Conservation (phyloP, 805 yeast species). For the Ogataea naganishii region DNA sequence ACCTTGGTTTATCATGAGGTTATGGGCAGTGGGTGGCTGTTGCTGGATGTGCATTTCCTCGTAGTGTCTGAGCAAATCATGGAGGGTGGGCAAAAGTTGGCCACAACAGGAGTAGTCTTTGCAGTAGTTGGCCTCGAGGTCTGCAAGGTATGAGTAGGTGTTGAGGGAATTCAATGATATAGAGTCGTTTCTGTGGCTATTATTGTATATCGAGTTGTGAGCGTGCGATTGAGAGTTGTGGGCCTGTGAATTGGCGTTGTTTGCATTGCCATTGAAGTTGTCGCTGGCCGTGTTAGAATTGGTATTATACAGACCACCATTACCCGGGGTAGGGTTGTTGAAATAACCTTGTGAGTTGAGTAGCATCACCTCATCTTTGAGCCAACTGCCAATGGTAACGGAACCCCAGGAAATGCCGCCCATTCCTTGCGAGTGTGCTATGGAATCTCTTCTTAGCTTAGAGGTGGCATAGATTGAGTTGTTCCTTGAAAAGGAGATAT, state of each 20-base stretch:
- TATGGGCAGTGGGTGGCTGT: slow-evolving; percentile 29
- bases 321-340: slow-evolving; percentile 2
- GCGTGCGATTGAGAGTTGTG: no score
- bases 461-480: slow-evolving; percentile 31
- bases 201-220: no score
- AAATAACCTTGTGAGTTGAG: slow-evolving; percentile 15
- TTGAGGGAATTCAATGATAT: slow-evolving; percentile 37
- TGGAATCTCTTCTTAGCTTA: slow-evolving; percentile 76
- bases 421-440: slow-evolving; percentile 96
- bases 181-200: slow-evolving; percentile 8
- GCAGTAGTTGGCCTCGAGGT: slow-evolving; percentile 91
- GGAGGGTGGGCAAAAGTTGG: slow-evolving; percentile 81
- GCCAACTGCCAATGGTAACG: slow-evolving; percentile 90
- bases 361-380: slow-evolving; percentile 85
- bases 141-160: slow-evolving; percentile 75
- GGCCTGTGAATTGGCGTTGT: slow-evolving; percentile 9
- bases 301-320: slow-evolving; percentile 4
- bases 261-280: slow-evolving; percentile 6
- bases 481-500: slow-evolving; percentile 26
- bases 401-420: slow-evolving; percentile 99
- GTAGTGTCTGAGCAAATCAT: slow-evolving; percentile 87
- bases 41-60: slow-evolving; percentile 87
- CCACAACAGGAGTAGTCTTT: slow-evolving; percentile 97
- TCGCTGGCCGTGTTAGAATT: slow-evolving; percentile 11
- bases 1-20: slow-evolving; percentile 2